Conservation (phyloP, 2,329 filamentous ascomycete species). For the Scolecobasidium constrictum region DNA sequence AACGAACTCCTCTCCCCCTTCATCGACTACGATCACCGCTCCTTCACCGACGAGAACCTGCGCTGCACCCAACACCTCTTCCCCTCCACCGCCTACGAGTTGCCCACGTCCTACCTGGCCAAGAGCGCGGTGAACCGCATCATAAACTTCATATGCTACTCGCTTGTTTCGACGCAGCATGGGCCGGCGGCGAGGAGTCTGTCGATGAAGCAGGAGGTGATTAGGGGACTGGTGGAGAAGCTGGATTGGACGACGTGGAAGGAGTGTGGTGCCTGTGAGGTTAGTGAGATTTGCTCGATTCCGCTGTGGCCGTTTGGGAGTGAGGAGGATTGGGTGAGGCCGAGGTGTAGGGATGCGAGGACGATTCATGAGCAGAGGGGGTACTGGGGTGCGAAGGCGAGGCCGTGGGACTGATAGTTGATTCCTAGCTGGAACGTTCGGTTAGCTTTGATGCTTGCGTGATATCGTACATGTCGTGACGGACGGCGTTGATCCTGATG, state of each 20-base stretch:
- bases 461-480: too few relatives aligned
- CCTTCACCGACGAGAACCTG: conserved; percentile 28
- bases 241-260: conserved; percentile 53
- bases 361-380: not conserved
- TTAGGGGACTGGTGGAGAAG: conserved; percentile 34
- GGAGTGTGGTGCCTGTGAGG: conserved; percentile 40
- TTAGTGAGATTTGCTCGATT: conserved; percentile 46
- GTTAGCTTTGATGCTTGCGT: too few relatives aligned
- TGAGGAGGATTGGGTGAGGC: conserved; percentile 41
- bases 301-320: conserved; percentile 54
- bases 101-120: conserved; percentile 19
- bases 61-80: conserved; percentile 38
- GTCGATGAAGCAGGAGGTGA: conserved; percentile 13
- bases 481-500: too few relatives aligned
- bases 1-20: conserved; percentile 24
- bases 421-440: too few relatives aligned
- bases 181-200: conserved; percentile 8
- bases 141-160: conserved; percentile 21
- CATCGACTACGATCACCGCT: conserved; percentile 25
- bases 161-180: conserved; percentile 18
- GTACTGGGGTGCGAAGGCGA: too few relatives aligned
- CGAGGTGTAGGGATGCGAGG: conserved; percentile 25
- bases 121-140: conserved; percentile 21
- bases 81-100: conserved; percentile 12
- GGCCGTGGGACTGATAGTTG: too few relatives aligned